phyloP scores from a whole-genome alignment of 768 basidiomycete genomes.

The Suillus discolor region DNA sequence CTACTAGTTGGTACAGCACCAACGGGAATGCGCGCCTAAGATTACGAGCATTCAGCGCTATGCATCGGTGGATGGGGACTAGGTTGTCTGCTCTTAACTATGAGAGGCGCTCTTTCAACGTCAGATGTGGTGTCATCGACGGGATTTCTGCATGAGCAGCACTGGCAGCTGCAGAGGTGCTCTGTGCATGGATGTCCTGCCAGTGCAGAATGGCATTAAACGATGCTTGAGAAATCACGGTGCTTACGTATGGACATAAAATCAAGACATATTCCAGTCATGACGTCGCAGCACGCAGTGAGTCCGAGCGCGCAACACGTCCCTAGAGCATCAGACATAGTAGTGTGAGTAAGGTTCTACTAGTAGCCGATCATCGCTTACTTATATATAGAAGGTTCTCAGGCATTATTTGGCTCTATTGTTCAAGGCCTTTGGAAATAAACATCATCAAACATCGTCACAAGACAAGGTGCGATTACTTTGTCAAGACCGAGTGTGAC shows the following conservation, averaged over 20 bases:
- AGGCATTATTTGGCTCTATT: slow-evolving; percentile 8
- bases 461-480: not conserved
- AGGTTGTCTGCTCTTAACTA: slow-evolving; percentile 24
- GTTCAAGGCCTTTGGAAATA: slow-evolving; percentile 13
- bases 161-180: slow-evolving; percentile 23
- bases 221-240: not conserved
- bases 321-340: slow-evolving; percentile 25
- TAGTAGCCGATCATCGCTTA: not conserved
- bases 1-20: not conserved
- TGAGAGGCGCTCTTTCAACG: slow-evolving; percentile 23
- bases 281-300: slow-evolving; percentile 24
- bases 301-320: slow-evolving; percentile 21
- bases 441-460: slow-evolving; percentile 12
- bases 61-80: slow-evolving; percentile 27
- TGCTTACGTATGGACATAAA: slow-evolving; percentile 25
- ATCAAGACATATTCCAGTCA: slow-evolving; percentile 27
- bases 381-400: not conserved
- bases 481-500: not conserved
- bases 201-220: not conserved
- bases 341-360: not conserved
- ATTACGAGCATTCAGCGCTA: not conserved
- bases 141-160: slow-evolving; percentile 12
- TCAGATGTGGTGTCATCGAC: not conserved
- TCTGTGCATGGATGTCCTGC: slow-evolving; percentile 28
- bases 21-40: not conserved